Conservation (phyloP, 441 rosid genomes). For the Syzygium syzygioides region DNA sequence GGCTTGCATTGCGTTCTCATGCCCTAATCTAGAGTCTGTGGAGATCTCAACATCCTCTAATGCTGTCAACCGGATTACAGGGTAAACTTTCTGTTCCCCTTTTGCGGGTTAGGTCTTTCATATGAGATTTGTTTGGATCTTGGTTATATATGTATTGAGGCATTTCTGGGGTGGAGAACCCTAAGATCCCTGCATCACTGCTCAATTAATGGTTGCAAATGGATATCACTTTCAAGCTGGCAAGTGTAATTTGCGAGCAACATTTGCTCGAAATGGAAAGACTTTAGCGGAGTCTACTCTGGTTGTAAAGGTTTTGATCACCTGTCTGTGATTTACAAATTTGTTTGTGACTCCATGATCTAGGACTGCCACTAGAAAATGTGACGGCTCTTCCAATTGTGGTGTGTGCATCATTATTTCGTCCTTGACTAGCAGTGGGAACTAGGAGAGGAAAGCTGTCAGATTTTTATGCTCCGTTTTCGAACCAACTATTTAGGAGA, state of each 20-base stretch:
- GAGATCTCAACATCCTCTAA: conserved; percentile 49
- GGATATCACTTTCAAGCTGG: neutral
- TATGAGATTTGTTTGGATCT: neutral
- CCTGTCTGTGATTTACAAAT: neutral
- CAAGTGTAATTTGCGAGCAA: neutral
- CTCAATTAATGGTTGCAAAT: neutral
- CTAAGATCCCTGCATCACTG: neutral
- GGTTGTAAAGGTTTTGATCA: neutral
- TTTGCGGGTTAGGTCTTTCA: neutral
- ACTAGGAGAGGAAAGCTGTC: neutral
- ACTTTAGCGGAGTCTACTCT: neutral
- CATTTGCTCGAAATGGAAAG: neutral
- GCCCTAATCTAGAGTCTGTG: conserved; percentile 74
- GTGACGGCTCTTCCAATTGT: neutral
- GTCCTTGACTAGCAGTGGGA: neutral
- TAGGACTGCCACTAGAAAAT: neutral
- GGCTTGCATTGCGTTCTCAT: conserved; percentile 92
- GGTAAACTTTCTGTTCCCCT: conserved; percentile 36
- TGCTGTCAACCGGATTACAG: conserved; percentile 69
- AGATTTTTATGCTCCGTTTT: neutral
- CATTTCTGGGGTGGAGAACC: neutral
- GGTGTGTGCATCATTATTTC: neutral
- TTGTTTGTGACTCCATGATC: neutral
- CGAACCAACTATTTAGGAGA: neutral
- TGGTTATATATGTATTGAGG: neutral